Conservation (phyloP, 495 filamentous ascomycete genomes). For the Margaritispora aquatica region DNA sequence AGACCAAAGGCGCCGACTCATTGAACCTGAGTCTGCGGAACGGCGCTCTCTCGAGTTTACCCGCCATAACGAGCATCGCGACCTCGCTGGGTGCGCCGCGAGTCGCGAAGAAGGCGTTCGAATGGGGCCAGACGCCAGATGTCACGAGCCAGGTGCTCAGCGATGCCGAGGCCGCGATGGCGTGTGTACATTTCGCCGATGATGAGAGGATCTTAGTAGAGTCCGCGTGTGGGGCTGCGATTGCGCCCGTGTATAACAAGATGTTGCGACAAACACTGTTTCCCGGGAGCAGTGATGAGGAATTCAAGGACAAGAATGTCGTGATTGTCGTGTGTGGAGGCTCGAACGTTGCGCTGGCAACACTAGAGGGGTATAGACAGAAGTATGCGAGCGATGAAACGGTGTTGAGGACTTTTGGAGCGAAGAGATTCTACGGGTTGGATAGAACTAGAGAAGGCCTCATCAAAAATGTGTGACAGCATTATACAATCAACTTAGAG, state of each 20-base stretch:
- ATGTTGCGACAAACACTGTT: slow-evolving; percentile 57
- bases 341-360: slow-evolving; percentile 62
- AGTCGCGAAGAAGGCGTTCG: slow-evolving; percentile 66
- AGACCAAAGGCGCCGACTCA: slow-evolving; percentile 76
- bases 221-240: slow-evolving; percentile 72
- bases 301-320: slow-evolving; percentile 56
- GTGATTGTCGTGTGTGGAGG: slow-evolving; percentile 88
- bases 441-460: neutral
- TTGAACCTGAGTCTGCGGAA: slow-evolving; percentile 54
- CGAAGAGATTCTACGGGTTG: too few species aligned
- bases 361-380: slow-evolving; percentile 56
- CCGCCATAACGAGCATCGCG: slow-evolving; percentile 74
- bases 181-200: slow-evolving; percentile 68
- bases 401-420: neutral
- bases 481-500: neutral
- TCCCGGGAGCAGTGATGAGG: slow-evolving; percentile 43
- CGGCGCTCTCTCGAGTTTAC: slow-evolving; percentile 57
- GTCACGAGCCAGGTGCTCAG: slow-evolving; percentile 65
- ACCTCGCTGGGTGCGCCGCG: slow-evolving; percentile 68
- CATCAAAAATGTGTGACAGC: neutral
- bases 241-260: slow-evolving; percentile 61
- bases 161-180: slow-evolving; percentile 77
- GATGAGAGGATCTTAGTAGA: slow-evolving; percentile 79
- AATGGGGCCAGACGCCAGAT: slow-evolving; percentile 27
- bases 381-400: slow-evolving; percentile 35